Evolutionary conservation across 129 eudicot genomes (phyloP).

Genomic region (Artemisia argyi): DNA sequence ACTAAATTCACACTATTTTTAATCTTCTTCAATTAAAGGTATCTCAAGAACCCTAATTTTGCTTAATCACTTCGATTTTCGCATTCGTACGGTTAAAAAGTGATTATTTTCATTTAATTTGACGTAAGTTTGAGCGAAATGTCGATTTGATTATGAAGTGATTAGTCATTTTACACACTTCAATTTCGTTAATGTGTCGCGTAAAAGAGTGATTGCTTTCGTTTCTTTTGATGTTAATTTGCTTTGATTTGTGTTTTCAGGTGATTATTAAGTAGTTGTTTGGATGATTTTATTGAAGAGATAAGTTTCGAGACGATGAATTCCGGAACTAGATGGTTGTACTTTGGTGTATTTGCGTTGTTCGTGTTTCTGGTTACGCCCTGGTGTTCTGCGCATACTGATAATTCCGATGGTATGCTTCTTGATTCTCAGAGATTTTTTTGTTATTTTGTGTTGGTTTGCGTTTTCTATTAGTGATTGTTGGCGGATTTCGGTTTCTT

Average conservation of each 20-base stretch:
- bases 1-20: conserved; percentile 14
- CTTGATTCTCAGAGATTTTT: not conserved
- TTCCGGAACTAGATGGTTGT: conserved; percentile 29
- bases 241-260: conserved; percentile 21
- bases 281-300: conserved; percentile 22
- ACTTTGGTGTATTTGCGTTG: conserved; percentile 34
- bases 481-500: not conserved
- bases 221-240: conserved; percentile 21
- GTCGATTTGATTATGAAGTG: conserved; percentile 26
- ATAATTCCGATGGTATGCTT: conserved; percentile 53
- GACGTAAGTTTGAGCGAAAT: conserved; percentile 15
- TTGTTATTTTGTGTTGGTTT: not conserved
- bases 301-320: conserved; percentile 32
- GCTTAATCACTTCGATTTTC: not conserved
- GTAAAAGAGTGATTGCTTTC: conserved; percentile 4
- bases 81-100: not conserved
- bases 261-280: conserved; percentile 13
- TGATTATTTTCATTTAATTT: not conserved
- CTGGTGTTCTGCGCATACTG: conserved; percentile 45
- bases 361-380: conserved; percentile 27
- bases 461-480: not conserved
- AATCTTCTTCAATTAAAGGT: conserved; percentile 20
- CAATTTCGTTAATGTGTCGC: not conserved
- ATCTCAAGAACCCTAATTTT: conserved; percentile 26
- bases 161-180: conserved; percentile 25